These are phyloP conservation scores for Erucastrum elatum DNA, from an alignment of 345 rosid species.

Conservation along the genomic window DNA sequence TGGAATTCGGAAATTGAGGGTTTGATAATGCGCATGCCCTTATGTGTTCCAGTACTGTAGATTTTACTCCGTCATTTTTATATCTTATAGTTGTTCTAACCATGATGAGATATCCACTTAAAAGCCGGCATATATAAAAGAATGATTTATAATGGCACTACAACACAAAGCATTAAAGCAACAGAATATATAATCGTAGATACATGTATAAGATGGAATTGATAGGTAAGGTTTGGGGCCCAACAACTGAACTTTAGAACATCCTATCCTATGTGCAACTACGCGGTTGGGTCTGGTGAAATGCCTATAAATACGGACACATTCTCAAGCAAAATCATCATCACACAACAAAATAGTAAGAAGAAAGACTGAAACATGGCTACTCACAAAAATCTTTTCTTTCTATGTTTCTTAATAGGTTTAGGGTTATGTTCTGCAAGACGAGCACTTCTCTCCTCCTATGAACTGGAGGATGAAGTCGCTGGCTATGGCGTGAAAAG, in stretches of 20 bases:
- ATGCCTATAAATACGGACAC: constrained; percentile 32
- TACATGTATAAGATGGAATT: neutral
- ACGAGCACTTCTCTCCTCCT: constrained; percentile 26
- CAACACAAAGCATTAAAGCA: constrained; percentile 13
- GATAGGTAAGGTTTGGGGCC: constrained; percentile 20
- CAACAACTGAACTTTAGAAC: constrained; percentile 15
- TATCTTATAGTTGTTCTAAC: neutral
- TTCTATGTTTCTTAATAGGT: constrained; percentile 34
- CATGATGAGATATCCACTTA: neutral
- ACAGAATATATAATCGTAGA: neutral
- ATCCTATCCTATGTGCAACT: constrained; percentile 17
- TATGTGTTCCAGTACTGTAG: neutral
- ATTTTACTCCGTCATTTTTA: neutral
- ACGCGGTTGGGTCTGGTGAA: constrained; percentile 31
- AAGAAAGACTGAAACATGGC: constrained; percentile 23
- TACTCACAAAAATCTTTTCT: constrained; percentile 19
- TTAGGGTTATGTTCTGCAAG: constrained; percentile 43
- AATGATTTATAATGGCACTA: constrained; percentile 8
- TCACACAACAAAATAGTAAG: constrained; percentile 17
- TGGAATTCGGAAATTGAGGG: no score
- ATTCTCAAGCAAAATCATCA: constrained; percentile 18
- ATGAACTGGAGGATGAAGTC: constrained; percentile 28
- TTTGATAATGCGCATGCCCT: no score
- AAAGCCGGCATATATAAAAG: neutral
- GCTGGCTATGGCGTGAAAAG: constrained; percentile 29